Evolutionary conservation across 208 protist species (phyloP), one percentile per base, ranked within the genome.

Genomic region (Crithidia acanthocephali): DNA sequence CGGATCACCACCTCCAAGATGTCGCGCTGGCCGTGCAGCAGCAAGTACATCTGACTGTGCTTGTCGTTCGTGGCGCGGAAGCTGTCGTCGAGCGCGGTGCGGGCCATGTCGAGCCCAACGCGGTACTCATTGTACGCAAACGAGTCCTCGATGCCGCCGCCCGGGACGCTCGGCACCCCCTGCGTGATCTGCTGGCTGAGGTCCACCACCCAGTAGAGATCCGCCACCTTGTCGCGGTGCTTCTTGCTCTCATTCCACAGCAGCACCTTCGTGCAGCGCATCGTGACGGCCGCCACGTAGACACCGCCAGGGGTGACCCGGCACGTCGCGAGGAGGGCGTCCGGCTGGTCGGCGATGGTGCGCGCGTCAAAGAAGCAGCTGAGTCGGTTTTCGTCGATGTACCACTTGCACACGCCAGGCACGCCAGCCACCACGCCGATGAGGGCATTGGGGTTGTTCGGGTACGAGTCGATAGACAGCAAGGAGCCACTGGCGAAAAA

Each of bases 181-280:
- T 73, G 64, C 51, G 64, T 63, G 56, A 86, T 68, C 35, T 82
- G 44, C 68, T 83, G 60, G 56, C 53, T 68, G 23, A 91, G 70
- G 57, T 95, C 84, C 11, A 95, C 51, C 15, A 76, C 73, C 88
- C 90, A 95, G 50, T 92, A 81, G 45, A 91, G 48, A 56, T 86
- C 81, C 13, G 80, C 79, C 50, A 68, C 76, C 74, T 90, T 93
- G 66, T 91, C 82, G 16, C 73, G 75, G 37, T 83, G 88, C 68
- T 95, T 95, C 73, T 91, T 90, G 57, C 50, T 77, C 65, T 90
- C 80, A 30, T 69, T 83, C 88, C 90, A 95, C 59, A 95, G 64
- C 35, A 92, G 72, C 37, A 93, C 61, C 50, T 83, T 83, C 13
- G 87, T 86, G 35, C 81, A 72, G 63, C 86, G 79, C 76, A 83